These are phyloP conservation scores for Tephrocybe sp. DNA, from an alignment of 768 basidiomycete species.

Conservation along the genomic window DNA sequence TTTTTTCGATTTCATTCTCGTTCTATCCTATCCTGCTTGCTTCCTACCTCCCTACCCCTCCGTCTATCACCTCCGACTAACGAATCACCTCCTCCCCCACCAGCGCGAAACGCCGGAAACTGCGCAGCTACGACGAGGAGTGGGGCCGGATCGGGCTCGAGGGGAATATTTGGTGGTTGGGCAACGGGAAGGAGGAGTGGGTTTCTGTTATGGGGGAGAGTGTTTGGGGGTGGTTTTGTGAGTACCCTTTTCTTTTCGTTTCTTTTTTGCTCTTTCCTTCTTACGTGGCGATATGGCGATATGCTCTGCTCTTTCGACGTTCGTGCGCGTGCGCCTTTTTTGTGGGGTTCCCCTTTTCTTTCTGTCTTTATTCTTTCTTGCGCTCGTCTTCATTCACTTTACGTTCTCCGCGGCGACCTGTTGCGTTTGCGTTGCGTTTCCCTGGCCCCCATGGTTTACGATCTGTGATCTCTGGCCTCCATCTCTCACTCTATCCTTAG, in stretches of 20 bases:
- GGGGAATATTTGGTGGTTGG: conserved; percentile 87
- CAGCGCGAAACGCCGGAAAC: conserved; percentile 49
- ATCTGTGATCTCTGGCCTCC: too few species aligned
- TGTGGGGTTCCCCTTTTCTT: too few species aligned
- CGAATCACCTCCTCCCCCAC: not conserved
- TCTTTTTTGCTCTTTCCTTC: conserved; percentile 5
- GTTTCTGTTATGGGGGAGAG: conserved; percentile 76
- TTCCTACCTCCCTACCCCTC: not conserved
- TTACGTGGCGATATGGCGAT: too few species aligned
- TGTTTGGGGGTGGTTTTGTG: conserved; percentile 75
- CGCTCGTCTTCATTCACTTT: too few species aligned
- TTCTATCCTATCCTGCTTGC: not conserved
- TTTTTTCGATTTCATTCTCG: not conserved
- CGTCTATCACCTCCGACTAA: too few species aligned
- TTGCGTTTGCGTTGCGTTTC: too few species aligned
- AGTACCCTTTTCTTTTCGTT: conserved; percentile 30
- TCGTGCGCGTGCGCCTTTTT: too few species aligned
- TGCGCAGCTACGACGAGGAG: conserved; percentile 65
- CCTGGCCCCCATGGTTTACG: too few species aligned
- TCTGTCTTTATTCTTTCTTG: too few species aligned
- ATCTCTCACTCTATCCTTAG: too few species aligned
- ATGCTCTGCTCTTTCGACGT: too few species aligned
- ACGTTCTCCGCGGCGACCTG: too few species aligned
- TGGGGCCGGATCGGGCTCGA: conserved; percentile 78
- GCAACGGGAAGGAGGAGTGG: conserved; percentile 64